A percentile compares a stretch with the other conserved stretches of the same genome.
These are phyloP conservation scores for Salvia hispanica DNA, from an alignment of 257 asterid genomes.

Conservation along the genomic window DNA sequence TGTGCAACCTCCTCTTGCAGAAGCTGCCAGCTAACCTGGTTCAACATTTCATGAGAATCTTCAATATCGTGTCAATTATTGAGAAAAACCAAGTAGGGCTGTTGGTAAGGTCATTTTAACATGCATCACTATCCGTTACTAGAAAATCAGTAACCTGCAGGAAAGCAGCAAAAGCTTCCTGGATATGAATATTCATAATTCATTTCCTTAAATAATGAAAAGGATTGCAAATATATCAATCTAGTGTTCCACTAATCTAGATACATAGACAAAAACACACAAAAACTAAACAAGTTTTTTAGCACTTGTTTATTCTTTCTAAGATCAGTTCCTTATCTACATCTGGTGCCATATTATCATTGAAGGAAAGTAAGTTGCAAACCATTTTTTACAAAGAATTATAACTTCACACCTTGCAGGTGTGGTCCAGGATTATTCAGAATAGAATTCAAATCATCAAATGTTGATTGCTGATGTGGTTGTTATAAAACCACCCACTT, in stretches of 20 bases:
- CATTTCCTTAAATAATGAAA: background rate
- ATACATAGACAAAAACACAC: background rate
- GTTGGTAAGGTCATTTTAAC: conserved; percentile 1
- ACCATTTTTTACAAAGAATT: background rate
- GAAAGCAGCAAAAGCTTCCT: background rate
- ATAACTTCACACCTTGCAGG: conserved; percentile 17
- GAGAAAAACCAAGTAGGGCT: conserved; percentile 5
- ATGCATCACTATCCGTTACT: background rate
- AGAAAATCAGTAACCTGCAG: conserved; percentile 2
- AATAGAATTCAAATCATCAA: conserved; percentile 16
- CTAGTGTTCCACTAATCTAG: background rate
- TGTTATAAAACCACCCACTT: background rate
- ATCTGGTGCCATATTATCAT: too few species aligned
- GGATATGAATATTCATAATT: background rate
- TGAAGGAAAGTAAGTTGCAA: background rate
- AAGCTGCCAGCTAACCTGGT: conserved; percentile 64
- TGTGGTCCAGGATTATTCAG: conserved; percentile 9
- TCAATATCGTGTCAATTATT: conserved; percentile 21
- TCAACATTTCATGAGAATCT: conserved; percentile 27
- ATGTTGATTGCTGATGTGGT: background rate
- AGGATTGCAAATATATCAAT: background rate
- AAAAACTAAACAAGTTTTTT: background rate
- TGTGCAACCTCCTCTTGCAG: conserved; percentile 84
- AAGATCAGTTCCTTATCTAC: too few species aligned
- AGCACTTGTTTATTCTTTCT: too few species aligned